Evolutionary conservation across 768 basidiomycete species (phyloP), one percentile per base, ranked within the genome.

Genomic region (Paxillus involutus): DNA sequence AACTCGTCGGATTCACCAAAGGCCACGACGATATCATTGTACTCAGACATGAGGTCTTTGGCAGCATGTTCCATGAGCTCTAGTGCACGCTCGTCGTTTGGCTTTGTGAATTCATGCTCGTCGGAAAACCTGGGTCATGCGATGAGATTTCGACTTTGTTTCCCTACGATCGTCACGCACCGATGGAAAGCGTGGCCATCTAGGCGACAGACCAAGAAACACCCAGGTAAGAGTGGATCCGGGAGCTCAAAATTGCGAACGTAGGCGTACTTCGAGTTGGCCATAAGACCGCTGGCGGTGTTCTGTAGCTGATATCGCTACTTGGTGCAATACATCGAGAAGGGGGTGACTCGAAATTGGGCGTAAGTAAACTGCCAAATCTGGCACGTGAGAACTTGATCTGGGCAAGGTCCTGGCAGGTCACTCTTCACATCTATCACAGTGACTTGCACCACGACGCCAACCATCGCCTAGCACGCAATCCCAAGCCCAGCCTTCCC

Each of bases 1-100:
- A 85, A 98, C 72, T 99, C 97, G 68, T 99, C 97, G 17, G 94
- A 97, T 75, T 99, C 91, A 2, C 97, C 97, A 66, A 95, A 98
- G 0, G 80, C 97, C 17, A 97, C 78, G 12, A 91, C 75, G 53
- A 97, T 82, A 66, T 97, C 95, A 35, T 83, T 80, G 64, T 88
- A 87, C 63, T 88, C 85, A 30, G 84, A 75, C 91, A 99, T 91
- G 41, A 94, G 77, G 44, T 80, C 77, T 59, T 75, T 77, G 0
- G 97, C 97, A 2, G 94, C 93, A 52, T 83, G 80, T 65, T 99
- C 94, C 95, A 98, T 98, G 42, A 99, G 81, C 56, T 84, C 69
- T 6, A 99, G 77, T 0, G 94, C 97, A 12, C 88, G 82, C 47
- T 78, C 69, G 71, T 99, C 97, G 70, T 98, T 99, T 1, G 97